These are phyloP conservation scores for Erucastrum elatum DNA, from an alignment of 345 rosid genomes.

Conservation along the genomic window DNA sequence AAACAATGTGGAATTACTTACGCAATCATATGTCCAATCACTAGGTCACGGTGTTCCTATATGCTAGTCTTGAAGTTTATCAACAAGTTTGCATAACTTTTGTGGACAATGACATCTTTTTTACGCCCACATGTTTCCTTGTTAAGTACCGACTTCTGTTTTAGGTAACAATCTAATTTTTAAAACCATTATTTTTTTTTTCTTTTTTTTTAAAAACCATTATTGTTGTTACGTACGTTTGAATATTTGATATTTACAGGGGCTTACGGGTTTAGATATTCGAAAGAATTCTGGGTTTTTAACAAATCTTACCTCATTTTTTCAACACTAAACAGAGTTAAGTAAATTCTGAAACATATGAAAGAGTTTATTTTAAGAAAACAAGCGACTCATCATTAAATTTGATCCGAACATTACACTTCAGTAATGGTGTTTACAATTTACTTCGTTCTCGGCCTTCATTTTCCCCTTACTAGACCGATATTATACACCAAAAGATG, in stretches of 20 bases:
- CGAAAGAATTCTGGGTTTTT: too few relatives aligned
- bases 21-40: constrained; percentile 28
- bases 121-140: constrained; percentile 9
- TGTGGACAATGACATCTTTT: constrained; percentile 12
- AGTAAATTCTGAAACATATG: neutral
- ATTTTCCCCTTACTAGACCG: neutral
- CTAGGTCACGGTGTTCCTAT: constrained; percentile 21
- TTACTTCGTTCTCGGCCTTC: neutral
- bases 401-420: neutral
- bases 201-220: too few relatives aligned
- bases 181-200: neutral
- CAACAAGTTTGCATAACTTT: neutral
- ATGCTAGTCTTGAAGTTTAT: neutral
- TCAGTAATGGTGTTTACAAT: neutral
- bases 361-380: neutral
- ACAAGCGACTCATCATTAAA: neutral
- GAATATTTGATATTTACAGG: neutral
- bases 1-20: constrained; percentile 10
- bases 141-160: constrained; percentile 7
- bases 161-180: neutral
- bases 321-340: too few relatives aligned
- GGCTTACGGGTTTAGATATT: too few relatives aligned
- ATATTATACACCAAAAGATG: too few relatives aligned
- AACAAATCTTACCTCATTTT: too few relatives aligned
- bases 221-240: neutral